Evolutionary conservation across 2,329 filamentous ascomycete genomes (phyloP), one percentile per base, ranked within the genome.

Genomic region (Botrytis fabae): DNA sequence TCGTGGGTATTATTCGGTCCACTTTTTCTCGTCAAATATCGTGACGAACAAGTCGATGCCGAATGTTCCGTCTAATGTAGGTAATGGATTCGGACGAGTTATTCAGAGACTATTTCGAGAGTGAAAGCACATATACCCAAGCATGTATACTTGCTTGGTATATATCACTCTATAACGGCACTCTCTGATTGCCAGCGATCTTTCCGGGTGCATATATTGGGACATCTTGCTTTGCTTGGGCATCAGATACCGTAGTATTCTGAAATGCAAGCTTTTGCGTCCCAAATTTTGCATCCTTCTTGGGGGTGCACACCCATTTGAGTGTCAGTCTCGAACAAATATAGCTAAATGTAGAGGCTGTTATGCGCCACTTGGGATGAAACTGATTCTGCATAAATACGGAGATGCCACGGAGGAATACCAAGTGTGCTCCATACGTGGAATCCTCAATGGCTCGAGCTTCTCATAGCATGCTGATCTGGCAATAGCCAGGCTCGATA

Each of bases 331-430:
- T 68, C 46, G 25, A 68, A 35, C 40, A 51, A 12, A 68, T 40
- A 28, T 54, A 18, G 12, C 63, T 66, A 5, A 40, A 42, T 54
- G 32, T 16, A 68, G 35, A 68, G 20, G 28, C 20, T 57, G 48
- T n/a, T 32, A 22, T 68, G 35, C 40, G 25, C 35, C 48, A 42
- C 35, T 68, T 54, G 10, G 48, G 40, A 54, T 68, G 65, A 68
- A 68, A 68, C 48, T 9, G 16, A 57, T 42, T 57, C 35, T 68
- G 65, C 65, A 68, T 28, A 42, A 68, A 57, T 68, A 57, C 35
- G 65, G 65, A 68, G 48, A 32, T 68, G n/a, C 48, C 25, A 68
- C 65, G 65, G 65, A 22, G 14, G 28, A 68, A 32, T 9, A 4
- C 9, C 25, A 42, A 68, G 64, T 22, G 40, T n/a, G 35, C 35